These are phyloP conservation scores for Debaryomycetaceae sp. DNA, from an alignment of 1,139 yeast species.

Conservation along the genomic window DNA sequence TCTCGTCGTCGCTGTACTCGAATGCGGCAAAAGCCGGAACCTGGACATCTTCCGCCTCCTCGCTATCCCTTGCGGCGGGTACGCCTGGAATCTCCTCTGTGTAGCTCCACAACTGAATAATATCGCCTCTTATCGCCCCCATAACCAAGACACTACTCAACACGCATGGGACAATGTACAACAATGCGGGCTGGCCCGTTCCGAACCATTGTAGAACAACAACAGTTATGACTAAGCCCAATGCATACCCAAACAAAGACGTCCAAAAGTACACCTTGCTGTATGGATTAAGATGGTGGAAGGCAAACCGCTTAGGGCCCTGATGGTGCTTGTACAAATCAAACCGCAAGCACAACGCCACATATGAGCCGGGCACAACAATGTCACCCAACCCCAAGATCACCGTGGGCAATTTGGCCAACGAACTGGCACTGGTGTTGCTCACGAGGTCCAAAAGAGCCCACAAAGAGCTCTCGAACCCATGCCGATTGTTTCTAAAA, in stretches of 20 bases:
- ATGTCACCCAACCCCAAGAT: slow-evolving; percentile 60
- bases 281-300: slow-evolving; percentile 36
- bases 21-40: slow-evolving; percentile 1
- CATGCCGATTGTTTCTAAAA: neutral
- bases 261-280: slow-evolving; percentile 42
- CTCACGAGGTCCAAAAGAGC: slow-evolving; percentile 1
- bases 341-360: slow-evolving; percentile 47
- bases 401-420: slow-evolving; percentile 4
- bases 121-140: slow-evolving; percentile 37
- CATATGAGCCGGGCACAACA: slow-evolving; percentile 51
- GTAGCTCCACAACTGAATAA: slow-evolving; percentile 30
- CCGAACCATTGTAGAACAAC: slow-evolving; percentile 31
- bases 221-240: slow-evolving; percentile 43
- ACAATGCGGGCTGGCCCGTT: slow-evolving; percentile 63
- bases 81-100: slow-evolving; percentile 14
- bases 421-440: neutral
- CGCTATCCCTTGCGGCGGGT: neutral
- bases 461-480: neutral
- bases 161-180: slow-evolving; percentile 57
- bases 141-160: slow-evolving; percentile 25
- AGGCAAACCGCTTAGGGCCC: slow-evolving; percentile 17
- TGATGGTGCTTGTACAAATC: slow-evolving; percentile 40
- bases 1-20: slow-evolving; percentile 2
- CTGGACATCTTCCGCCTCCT: slow-evolving; percentile 1
- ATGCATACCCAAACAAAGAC: slow-evolving; percentile 39